Conservation (phyloP, 2,329 filamentous ascomycete species). For the Sporothrix phasma region DNA sequence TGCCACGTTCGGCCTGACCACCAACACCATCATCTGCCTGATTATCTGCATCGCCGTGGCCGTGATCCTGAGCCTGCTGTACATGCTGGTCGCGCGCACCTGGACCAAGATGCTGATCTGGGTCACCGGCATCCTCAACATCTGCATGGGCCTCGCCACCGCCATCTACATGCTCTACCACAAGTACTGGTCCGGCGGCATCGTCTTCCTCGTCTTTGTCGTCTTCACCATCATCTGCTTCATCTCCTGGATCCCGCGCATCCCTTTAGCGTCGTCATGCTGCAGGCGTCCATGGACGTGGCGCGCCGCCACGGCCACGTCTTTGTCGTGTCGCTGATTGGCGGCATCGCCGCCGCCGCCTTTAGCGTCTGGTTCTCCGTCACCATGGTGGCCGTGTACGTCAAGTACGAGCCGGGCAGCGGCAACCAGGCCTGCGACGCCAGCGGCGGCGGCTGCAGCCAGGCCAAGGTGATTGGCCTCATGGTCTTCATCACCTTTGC, state of each 20-base stretch:
- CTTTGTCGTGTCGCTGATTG: slow-evolving; percentile 74
- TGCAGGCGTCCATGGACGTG: slow-evolving; percentile 76
- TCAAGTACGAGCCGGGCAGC: slow-evolving; percentile 61
- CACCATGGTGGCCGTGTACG: slow-evolving; percentile 78
- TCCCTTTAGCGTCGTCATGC: slow-evolving; percentile 85
- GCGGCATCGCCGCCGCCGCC: slow-evolving; percentile 64
- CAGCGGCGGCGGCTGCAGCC: slow-evolving; percentile 55
- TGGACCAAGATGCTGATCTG: slow-evolving; percentile 90
- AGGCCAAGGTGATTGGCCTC: slow-evolving; percentile 70
- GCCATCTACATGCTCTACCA: slow-evolving; percentile 75
- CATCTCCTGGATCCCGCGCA: slow-evolving; percentile 78
- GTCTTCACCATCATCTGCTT: slow-evolving; percentile 74
- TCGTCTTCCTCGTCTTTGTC: slow-evolving; percentile 78
- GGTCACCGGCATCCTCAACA: slow-evolving; percentile 82
- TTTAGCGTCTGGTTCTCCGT: slow-evolving; percentile 80
- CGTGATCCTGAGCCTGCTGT: slow-evolving; percentile 63
- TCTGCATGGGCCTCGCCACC: slow-evolving; percentile 72
- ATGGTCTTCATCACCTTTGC: slow-evolving; percentile 83
- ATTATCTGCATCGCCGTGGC: slow-evolving; percentile 65
- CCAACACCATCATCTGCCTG: slow-evolving; percentile 81
- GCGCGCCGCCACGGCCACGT: slow-evolving; percentile 77
- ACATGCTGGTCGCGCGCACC: slow-evolving; percentile 63
- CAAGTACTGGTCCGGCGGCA: slow-evolving; percentile 71
- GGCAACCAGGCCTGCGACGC: slow-evolving; percentile 43
- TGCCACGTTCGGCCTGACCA: slow-evolving; percentile 60